A percentile compares a stretch with the other conserved stretches of the same genome.
Evolutionary conservation across 169 alveolate species (phyloP).

Genomic region (Eimeria mitis): DNA sequence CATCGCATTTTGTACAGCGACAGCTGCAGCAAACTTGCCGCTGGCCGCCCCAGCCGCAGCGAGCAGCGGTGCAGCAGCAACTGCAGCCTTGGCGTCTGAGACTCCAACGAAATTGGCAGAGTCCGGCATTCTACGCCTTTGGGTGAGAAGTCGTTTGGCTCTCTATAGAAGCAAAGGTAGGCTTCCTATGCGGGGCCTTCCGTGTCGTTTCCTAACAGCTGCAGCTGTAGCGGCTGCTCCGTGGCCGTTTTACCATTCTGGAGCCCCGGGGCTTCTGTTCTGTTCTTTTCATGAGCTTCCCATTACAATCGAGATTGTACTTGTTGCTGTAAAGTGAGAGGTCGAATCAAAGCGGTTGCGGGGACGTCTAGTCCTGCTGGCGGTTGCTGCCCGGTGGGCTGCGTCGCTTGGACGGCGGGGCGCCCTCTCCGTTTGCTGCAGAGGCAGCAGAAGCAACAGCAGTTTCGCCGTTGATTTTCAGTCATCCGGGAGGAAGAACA

Average conservation of each 20-base stretch:
- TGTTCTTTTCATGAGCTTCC: constrained; percentile 24
- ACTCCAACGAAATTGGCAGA: constrained; percentile 72
- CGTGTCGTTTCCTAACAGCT: constrained; percentile 75
- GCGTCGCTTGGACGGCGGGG: constrained; percentile 72
- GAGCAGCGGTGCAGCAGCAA: constrained; percentile 77
- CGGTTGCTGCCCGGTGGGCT: constrained; percentile 71
- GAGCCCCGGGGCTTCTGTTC: constrained; percentile 71
- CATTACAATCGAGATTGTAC: constrained; percentile 12
- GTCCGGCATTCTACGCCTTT: constrained; percentile 79
- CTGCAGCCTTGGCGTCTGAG: constrained; percentile 79
- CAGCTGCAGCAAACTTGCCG: constrained; percentile 64
- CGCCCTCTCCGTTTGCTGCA: constrained; percentile 40
- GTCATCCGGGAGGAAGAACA: constrained; percentile 40
- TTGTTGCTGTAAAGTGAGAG: constrained; percentile 26
- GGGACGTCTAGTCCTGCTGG: constrained; percentile 50
- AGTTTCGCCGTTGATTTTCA: not conserved
- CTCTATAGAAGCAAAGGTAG: constrained; percentile 73
- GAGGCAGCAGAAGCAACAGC: constrained; percentile 65
- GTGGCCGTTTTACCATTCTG: constrained; percentile 55
- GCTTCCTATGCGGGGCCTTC: constrained; percentile 65
- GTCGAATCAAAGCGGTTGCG: constrained; percentile 34
- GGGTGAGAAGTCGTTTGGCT: constrained; percentile 80
- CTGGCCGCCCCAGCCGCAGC: constrained; percentile 78
- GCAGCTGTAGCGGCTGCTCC: constrained; percentile 76
- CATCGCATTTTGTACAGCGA: constrained; percentile 23